Percentiles rank a stretch among this genome's conserved stretches.
Evolutionary conservation across 129 eudicot species (phyloP).

Genomic region (Silybum marianum): DNA sequence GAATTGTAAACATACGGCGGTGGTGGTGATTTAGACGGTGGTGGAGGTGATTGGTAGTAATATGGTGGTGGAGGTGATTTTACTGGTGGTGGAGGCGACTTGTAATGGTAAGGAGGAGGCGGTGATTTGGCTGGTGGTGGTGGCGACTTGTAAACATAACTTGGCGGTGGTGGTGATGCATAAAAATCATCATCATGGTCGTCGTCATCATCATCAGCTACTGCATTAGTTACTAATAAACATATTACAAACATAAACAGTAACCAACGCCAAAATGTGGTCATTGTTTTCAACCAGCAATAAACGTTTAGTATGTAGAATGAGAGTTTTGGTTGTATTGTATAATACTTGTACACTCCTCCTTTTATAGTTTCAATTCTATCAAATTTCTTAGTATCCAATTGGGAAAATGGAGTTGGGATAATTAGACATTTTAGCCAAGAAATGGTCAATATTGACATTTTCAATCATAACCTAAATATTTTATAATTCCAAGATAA

Average conservation of each 20-base stretch:
- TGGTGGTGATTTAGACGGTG: conserved; percentile 13
- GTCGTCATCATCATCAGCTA: conserved; percentile 20
- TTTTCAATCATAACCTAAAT: conserved; percentile 1
- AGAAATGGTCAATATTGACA: conserved; percentile 23
- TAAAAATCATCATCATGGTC: conserved; percentile 10
- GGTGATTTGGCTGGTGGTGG: conserved; percentile 14
- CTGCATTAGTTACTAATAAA: conserved; percentile 2
- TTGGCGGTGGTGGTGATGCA: conserved; percentile 12
- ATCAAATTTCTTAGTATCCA: background rate
- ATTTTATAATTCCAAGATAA: background rate
- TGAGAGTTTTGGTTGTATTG: conserved; percentile 19
- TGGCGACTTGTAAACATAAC: conserved; percentile 21
- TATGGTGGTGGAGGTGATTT: conserved; percentile 19
- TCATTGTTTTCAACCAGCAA: background rate
- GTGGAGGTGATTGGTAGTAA: conserved; percentile 7
- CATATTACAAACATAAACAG: background rate
- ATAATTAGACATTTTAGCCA: conserved; percentile 8
- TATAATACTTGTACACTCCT: background rate
- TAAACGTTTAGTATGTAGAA: background rate
- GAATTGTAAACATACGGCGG: conserved; percentile 4
- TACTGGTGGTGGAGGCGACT: conserved; percentile 13
- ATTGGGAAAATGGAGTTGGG: background rate
- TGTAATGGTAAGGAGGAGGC: background rate
- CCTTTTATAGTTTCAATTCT: conserved; percentile 21
- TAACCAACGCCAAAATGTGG: conserved; percentile 25